A percentile compares a stretch with the other conserved stretches of the same genome.
Conservation (phyloP, 768 basidiomycete species). For the Phanerodontia chrysosporium region DNA sequence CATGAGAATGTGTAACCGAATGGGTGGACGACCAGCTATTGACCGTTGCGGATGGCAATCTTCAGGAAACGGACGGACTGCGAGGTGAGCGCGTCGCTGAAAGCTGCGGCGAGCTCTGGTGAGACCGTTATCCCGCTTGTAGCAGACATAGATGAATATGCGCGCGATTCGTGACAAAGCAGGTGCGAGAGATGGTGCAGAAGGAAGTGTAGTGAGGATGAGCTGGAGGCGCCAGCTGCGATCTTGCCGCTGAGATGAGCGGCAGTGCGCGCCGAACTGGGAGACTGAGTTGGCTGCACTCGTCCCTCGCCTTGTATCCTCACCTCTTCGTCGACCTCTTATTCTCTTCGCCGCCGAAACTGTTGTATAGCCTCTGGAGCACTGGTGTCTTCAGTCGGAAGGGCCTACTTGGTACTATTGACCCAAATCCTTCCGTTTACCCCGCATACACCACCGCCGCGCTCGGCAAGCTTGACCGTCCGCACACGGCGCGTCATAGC, state of each 20-base stretch:
- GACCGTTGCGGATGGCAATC: conserved; percentile 73
- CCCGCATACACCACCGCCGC: neutral
- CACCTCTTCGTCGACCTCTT: neutral
- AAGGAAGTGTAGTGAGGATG: neutral
- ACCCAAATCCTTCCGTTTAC: neutral
- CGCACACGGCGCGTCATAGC: neutral
- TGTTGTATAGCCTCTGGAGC: too few species aligned
- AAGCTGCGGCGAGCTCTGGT: conserved; percentile 49
- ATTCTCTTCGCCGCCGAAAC: neutral
- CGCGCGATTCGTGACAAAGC: too few species aligned
- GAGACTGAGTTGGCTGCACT: neutral
- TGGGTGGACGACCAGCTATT: conserved; percentile 20
- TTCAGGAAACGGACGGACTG: conserved; percentile 67
- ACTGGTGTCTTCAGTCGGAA: too few species aligned
- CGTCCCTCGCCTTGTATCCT: neutral
- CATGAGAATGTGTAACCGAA: conserved; percentile 25
- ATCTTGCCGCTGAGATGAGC: neutral
- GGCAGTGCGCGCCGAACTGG: neutral
- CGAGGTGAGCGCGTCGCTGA: conserved; percentile 53
- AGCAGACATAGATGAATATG: conserved; percentile 54
- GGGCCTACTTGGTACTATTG: too few species aligned
- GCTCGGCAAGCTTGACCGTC: neutral
- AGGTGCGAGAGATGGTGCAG: neutral
- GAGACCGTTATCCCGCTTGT: conserved; percentile 69
- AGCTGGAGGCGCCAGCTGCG: conserved; percentile 2